A percentile compares a stretch with the other conserved stretches of the same genome.
Conservation (phyloP, 1,284 basidiomycete genomes). For the Fomitopsis palustris region DNA sequence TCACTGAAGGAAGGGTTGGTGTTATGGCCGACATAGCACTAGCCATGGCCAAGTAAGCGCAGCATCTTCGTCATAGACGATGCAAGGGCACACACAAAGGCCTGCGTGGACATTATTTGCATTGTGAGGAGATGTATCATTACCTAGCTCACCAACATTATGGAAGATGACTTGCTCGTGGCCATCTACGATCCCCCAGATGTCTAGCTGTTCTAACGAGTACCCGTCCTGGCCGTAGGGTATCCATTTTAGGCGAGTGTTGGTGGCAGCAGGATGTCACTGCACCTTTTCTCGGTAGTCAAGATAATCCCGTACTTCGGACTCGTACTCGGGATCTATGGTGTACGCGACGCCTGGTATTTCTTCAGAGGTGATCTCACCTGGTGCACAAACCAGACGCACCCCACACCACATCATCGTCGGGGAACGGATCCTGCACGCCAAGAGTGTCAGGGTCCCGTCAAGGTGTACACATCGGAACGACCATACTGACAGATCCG, state of each 20-base stretch:
- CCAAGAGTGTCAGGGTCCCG: not conserved
- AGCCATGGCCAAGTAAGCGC: slow-evolving; percentile 24
- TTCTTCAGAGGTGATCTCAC: not conserved
- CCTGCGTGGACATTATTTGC: slow-evolving; percentile 8
- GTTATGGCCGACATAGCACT: slow-evolving; percentile 77
- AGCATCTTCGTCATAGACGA: not conserved
- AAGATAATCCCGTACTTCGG: slow-evolving; percentile 80
- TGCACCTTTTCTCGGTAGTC: slow-evolving; percentile 81
- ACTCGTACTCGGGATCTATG: slow-evolving; percentile 71
- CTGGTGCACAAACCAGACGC: slow-evolving; percentile 14
- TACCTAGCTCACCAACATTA: slow-evolving; percentile 35
- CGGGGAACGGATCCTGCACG: slow-evolving; percentile 66
- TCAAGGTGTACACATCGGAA: not conserved
- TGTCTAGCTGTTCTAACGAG: slow-evolving; percentile 60
- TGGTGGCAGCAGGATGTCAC: too few species aligned
- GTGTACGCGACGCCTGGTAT: slow-evolving; percentile 71
- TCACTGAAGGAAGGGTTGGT: slow-evolving; percentile 78
- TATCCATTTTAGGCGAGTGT: not conserved
- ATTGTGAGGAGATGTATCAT: not conserved
- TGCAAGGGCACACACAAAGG: slow-evolving; percentile 17
- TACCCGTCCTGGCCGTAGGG: slow-evolving; percentile 59
- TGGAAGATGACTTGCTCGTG: slow-evolving; percentile 52
- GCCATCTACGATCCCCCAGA: slow-evolving; percentile 53
- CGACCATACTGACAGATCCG: slow-evolving; percentile 41
- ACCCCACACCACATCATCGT: slow-evolving; percentile 86